Percentiles rank a stretch among this genome's conserved stretches.
phyloP scores from a whole-genome alignment of 495 filamentous ascomycete species.

The Lophiostoma macrostomum region DNA sequence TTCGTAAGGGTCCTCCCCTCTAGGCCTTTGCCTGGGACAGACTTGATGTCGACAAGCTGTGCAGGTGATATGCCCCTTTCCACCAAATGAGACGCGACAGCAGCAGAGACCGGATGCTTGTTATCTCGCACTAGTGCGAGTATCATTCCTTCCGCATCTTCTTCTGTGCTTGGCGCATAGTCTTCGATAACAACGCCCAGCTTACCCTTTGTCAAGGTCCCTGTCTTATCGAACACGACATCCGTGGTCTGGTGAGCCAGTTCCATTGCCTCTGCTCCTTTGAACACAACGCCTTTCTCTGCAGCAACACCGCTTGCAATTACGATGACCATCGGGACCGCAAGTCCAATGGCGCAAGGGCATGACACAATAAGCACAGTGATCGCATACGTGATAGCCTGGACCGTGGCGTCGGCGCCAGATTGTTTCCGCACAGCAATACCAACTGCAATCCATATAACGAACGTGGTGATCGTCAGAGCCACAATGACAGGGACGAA shows the following conservation, averaged over 20 bases:
- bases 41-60: conserved; percentile 43
- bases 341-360: conserved; percentile 76
- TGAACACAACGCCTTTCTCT: conserved; percentile 67
- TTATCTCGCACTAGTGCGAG: conserved; percentile 51
- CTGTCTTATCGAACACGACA: conserved; percentile 80
- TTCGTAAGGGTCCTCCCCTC: conserved; percentile 42
- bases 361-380: conserved; percentile 73
- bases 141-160: conserved; percentile 34
- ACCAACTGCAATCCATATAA: conserved; percentile 61
- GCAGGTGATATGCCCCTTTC: conserved; percentile 33
- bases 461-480: conserved; percentile 56
- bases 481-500: conserved; percentile 63
- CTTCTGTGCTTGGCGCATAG: background rate
- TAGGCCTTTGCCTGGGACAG: conserved; percentile 53
- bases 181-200: conserved; percentile 2
- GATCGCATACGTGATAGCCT: conserved; percentile 70
- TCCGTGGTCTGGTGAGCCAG: conserved; percentile 58
- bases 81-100: conserved; percentile 54
- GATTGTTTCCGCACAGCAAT: conserved; percentile 43
- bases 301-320: conserved; percentile 66
- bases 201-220: conserved; percentile 57
- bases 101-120: conserved; percentile 65
- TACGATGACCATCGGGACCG: conserved; percentile 77
- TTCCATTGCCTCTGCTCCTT: conserved; percentile 61
- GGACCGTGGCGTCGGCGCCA: conserved; percentile 48